These are phyloP conservation scores for Pseudogymnoascus sp. DNA, from an alignment of 2,329 filamentous ascomycete species.

Conservation along the genomic window DNA sequence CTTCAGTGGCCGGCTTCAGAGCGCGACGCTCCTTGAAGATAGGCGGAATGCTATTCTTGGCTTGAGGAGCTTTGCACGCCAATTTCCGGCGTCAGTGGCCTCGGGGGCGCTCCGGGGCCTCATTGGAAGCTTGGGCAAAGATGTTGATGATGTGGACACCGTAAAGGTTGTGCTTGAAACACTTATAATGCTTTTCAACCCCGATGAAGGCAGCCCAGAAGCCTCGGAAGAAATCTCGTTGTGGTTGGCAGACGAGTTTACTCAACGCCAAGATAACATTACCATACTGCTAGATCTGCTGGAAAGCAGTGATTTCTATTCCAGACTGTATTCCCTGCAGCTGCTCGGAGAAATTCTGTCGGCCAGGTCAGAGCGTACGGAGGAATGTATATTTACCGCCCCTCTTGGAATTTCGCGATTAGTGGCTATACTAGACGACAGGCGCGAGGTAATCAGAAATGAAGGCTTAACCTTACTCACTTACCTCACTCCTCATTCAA, in stretches of 20 bases:
- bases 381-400: slow-evolving; percentile 87
- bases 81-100: slow-evolving; percentile 91
- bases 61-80: slow-evolving; percentile 89
- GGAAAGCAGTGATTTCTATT: slow-evolving; percentile 81
- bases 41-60: slow-evolving; percentile 88
- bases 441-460: slow-evolving; percentile 78
- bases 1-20: slow-evolving; percentile 77
- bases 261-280: slow-evolving; percentile 94
- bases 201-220: slow-evolving; percentile 69
- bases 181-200: slow-evolving; percentile 80
- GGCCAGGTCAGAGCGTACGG: slow-evolving; percentile 81
- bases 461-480: slow-evolving; percentile 82
- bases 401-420: slow-evolving; percentile 82
- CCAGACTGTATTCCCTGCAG: slow-evolving; percentile 83
- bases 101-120: slow-evolving; percentile 85
- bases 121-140: slow-evolving; percentile 76
- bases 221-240: slow-evolving; percentile 92
- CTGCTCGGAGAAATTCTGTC: slow-evolving; percentile 78
- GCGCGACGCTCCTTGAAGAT: slow-evolving; percentile 88
- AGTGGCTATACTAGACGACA: slow-evolving; percentile 76
- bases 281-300: slow-evolving; percentile 83
- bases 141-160: slow-evolving; percentile 92
- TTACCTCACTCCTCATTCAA: slow-evolving; percentile 76
- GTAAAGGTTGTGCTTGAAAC: slow-evolving; percentile 94
- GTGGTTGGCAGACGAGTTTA: slow-evolving; percentile 97